Evolutionary conservation across 805 yeast genomes (phyloP), one percentile per base, ranked within the genome.

Genomic region (Kodamaea hsintzibuensis): DNA sequence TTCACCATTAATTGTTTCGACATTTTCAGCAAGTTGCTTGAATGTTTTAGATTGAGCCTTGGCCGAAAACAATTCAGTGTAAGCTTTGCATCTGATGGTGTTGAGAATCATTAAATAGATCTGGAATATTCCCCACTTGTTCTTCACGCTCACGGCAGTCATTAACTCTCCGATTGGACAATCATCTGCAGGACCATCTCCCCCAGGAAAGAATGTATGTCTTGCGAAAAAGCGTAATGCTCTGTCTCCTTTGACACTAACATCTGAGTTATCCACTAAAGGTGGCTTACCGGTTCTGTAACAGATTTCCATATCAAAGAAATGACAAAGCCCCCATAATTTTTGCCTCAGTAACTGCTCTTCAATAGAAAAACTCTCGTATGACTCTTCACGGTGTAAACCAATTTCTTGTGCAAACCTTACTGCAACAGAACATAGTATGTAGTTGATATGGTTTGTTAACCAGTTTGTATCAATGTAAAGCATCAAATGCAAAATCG

Each of bases 331-430:
- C 65, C 71, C 65, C 80, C 80, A 75, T 1, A 73, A 50, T 9
- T 57, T 59, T 48, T 72, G 61, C 40, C 76, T 62, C 18, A 57
- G 50, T 10, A 40, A 45, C 27, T 59, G 64, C 30, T 68, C 74
- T 14, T 57, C 66, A 0, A 50, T 45, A 1, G 65, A 51, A 17
- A 71, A 55, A 18, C 60, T 55, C 10, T 46, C 56, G 39, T 62
- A 66, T 2, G 70, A 59, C 52, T 74, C 78, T n/a, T 54, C 50
- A 7, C 77, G 57, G 57, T 75, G 79, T 49, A 75, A 61, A 1
- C 80, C 80, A 43, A 74, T 60, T 45, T 73, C 77, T 55, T 74
- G 78, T 2, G 78, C 78, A 55, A 61, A 72, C 40, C 78, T 58
- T 1, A 73, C 67, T 0, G 77, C 78, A 27, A 72, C 65, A 0